phyloP scores from a whole-genome alignment of 441 rosid genomes.

The Rhodomyrtus psidioides region DNA sequence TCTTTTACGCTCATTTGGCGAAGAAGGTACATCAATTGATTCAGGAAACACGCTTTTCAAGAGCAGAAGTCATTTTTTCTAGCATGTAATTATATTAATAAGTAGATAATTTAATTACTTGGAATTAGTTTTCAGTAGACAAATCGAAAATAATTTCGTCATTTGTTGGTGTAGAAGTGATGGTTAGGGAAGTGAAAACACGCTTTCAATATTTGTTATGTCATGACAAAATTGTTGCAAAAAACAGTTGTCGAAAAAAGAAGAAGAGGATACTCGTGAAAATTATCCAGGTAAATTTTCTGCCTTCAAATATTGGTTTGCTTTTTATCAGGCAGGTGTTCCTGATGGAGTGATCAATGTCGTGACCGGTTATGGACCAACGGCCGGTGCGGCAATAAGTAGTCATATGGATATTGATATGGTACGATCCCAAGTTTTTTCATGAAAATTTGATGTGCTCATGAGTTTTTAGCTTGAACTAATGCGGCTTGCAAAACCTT shows the following conservation, averaged over 20 bases:
- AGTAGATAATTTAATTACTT: neutral
- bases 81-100: neutral
- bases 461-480: neutral
- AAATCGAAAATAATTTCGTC: neutral
- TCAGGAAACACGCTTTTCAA: neutral
- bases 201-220: no score
- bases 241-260: no score
- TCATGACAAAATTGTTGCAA: no score
- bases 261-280: no score
- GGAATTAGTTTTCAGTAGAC: neutral
- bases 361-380: conserved; percentile 64
- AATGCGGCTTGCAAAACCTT: neutral
- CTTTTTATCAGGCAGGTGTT: conserved; percentile 47
- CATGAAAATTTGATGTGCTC: neutral
- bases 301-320: conserved; percentile 1
- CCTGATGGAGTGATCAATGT: conserved; percentile 87
- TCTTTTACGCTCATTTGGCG: conserved; percentile 62
- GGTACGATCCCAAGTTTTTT: conserved; percentile 20
- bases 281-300: neutral
- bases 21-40: conserved; percentile 31
- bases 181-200: neutral
- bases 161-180: neutral
- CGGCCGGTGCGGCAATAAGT: conserved; percentile 73
- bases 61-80: neutral
- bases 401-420: conserved; percentile 86